phyloP scores from a whole-genome alignment of 495 filamentous ascomycete species.

The Aspergillus olivimuriae region DNA sequence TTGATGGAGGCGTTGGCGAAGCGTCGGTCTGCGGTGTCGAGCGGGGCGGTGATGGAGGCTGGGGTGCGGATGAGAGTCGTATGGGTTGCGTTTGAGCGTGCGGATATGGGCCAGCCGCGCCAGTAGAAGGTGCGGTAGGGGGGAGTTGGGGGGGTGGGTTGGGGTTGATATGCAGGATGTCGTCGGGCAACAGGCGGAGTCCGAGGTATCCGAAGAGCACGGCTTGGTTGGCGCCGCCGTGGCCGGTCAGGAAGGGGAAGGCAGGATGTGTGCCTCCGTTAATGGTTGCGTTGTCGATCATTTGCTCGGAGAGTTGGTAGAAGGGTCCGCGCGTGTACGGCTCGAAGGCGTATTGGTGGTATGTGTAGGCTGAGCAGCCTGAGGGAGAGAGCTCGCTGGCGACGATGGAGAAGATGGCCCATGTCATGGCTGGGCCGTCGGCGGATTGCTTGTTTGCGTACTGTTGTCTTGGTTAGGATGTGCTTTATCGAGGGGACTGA shows the following conservation, averaged over 20 bases:
- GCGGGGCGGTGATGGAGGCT: conserved; percentile 20
- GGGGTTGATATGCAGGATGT: conserved; percentile 49
- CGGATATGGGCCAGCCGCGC: conserved; percentile 58
- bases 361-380: conserved; percentile 59
- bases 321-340: conserved; percentile 46
- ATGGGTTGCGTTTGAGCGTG: conserved; percentile 57
- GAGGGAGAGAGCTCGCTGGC: conserved; percentile 52
- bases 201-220: conserved; percentile 57
- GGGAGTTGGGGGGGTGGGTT: conserved; percentile 57
- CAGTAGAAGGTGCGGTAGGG: conserved; percentile 63
- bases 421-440: conserved; percentile 62
- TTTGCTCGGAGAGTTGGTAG: conserved; percentile 60
- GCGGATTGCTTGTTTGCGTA: conserved; percentile 59
- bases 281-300: conserved; percentile 53
- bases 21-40: conserved; percentile 37
- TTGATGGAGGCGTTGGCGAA: conserved; percentile 47
- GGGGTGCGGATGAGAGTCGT: conserved; percentile 49
- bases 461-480: no score
- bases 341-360: conserved; percentile 54
- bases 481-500: no score
- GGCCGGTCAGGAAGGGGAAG: conserved; percentile 62
- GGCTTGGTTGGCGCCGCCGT: conserved; percentile 58
- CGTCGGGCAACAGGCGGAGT: conserved; percentile 47
- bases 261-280: conserved; percentile 66
- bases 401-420: conserved; percentile 57